Evolutionary conservation across 768 basidiomycete genomes (phyloP).

Genomic region (Boletus eberwhitei): DNA sequence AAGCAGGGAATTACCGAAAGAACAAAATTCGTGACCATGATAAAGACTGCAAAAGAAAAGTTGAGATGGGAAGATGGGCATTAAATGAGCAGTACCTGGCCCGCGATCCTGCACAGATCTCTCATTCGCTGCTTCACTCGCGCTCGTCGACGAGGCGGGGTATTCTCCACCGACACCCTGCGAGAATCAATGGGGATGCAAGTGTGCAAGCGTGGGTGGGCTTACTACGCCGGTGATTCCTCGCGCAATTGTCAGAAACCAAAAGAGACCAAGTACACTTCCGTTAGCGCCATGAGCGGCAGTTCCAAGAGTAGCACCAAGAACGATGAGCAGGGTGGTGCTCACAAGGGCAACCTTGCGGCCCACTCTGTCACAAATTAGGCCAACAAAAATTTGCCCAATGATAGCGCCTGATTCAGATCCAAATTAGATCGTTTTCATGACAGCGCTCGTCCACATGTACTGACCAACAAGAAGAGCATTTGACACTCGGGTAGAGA

Average conservation of each 20-base stretch:
- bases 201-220: neutral
- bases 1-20: conserved; percentile 44
- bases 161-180: conserved; percentile 78
- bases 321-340: conserved; percentile 65
- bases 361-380: conserved; percentile 72
- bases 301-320: conserved; percentile 66
- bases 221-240: conserved; percentile 66
- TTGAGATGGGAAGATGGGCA: neutral
- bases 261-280: conserved; percentile 58
- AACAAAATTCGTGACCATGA: conserved; percentile 74
- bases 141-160: conserved; percentile 66
- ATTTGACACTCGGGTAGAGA: conserved; percentile 71
- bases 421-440: neutral
- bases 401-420: conserved; percentile 49
- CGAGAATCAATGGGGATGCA: conserved; percentile 2
- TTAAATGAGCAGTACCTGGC: conserved; percentile 39
- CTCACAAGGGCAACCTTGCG: conserved; percentile 70
- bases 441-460: neutral
- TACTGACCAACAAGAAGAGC: conserved; percentile 61
- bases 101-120: conserved; percentile 57
- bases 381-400: conserved; percentile 59
- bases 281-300: conserved; percentile 62
- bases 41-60: conserved; percentile 46
- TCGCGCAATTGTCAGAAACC: conserved; percentile 70
- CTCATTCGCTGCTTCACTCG: conserved; percentile 73